Percentiles rank a stretch among this genome's conserved stretches.
phyloP scores from a whole-genome alignment of 2,329 filamentous ascomycete genomes.

The Scleromitrula shiraiana region DNA sequence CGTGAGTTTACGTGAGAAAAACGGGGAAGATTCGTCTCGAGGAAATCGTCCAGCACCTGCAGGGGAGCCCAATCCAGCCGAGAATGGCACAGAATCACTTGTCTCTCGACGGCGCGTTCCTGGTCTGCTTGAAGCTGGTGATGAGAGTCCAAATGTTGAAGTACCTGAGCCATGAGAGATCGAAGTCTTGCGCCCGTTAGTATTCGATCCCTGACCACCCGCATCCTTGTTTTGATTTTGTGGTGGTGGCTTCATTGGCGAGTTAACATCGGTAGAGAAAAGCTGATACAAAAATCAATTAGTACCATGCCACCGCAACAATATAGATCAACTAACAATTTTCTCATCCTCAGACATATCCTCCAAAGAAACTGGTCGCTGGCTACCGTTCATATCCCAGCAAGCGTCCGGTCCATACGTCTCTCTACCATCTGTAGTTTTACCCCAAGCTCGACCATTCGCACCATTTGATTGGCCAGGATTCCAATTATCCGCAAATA shows the following conservation, averaged over 20 bases:
- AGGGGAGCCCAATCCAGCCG: slow-evolving; percentile 48
- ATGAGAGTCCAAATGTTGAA: slow-evolving; percentile 60
- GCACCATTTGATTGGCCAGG: slow-evolving; percentile 61
- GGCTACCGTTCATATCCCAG: slow-evolving; percentile 70
- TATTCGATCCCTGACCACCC: slow-evolving; percentile 44
- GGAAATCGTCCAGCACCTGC: slow-evolving; percentile 49
- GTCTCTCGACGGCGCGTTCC: slow-evolving; percentile 78
- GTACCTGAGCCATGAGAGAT: slow-evolving; percentile 57
- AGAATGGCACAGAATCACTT: slow-evolving; percentile 52
- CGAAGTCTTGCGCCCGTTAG: slow-evolving; percentile 72
- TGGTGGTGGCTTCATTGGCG: slow-evolving; percentile 76
- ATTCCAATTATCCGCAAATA: slow-evolving; percentile 74
- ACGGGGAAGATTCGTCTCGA: slow-evolving; percentile 54
- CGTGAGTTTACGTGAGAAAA: slow-evolving; percentile 45
- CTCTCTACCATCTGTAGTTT: slow-evolving; percentile 65
- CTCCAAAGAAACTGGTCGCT: slow-evolving; percentile 63
- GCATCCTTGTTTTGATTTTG: slow-evolving; percentile 55
- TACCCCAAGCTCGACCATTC: slow-evolving; percentile 62
- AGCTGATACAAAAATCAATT: slow-evolving; percentile 43
- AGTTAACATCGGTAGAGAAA: slow-evolving; percentile 85
- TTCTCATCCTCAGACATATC: slow-evolving; percentile 59
- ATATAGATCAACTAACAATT: slow-evolving; percentile 38
- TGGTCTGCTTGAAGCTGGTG: slow-evolving; percentile 66
- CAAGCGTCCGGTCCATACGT: slow-evolving; percentile 83
- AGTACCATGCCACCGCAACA: slow-evolving; percentile 3